Evolutionary conservation across 495 filamentous ascomycete genomes (phyloP).

Genomic region (Polyplosphaeria fusca): DNA sequence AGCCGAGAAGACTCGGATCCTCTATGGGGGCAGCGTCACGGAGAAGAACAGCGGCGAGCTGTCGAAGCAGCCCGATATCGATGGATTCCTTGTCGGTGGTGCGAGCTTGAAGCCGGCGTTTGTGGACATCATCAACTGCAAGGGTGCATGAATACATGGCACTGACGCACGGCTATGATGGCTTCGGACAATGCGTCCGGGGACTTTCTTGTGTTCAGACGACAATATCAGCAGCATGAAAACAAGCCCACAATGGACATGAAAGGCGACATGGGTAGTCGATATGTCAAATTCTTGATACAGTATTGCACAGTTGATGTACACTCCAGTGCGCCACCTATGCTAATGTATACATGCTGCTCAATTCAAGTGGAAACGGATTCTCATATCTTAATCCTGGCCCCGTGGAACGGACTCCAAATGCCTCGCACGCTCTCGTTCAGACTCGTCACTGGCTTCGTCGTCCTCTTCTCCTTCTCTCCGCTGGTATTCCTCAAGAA

Average conservation of each 20-base stretch:
- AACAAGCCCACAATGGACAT: too few relatives aligned
- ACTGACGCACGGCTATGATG: conserved; percentile 13
- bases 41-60: conserved; percentile 98
- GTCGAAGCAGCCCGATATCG: conserved; percentile 86
- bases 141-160: conserved; percentile 37
- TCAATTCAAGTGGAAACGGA: too few relatives aligned
- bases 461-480: conserved; percentile 74
- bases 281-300: too few relatives aligned
- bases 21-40: conserved; percentile 94
- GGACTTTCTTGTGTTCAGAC: neutral
- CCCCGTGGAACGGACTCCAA: conserved; percentile 89
- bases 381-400: conserved; percentile 27
- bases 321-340: too few relatives aligned
- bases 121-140: conserved; percentile 66
- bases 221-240: conserved; percentile 2
- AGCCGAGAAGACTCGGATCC: conserved; percentile 76
- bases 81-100: conserved; percentile 97
- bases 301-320: too few relatives aligned
- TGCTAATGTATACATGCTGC: too few relatives aligned
- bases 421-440: conserved; percentile 93
- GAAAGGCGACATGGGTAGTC: too few relatives aligned
- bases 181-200: too few relatives aligned
- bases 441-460: conserved; percentile 77
- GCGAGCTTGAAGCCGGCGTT: conserved; percentile 97
- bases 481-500: conserved; percentile 80